Percentiles rank a stretch among this genome's conserved stretches.
Evolutionary conservation across 768 basidiomycete species (phyloP).

Genomic region (Leucosporidium yakuticum): DNA sequence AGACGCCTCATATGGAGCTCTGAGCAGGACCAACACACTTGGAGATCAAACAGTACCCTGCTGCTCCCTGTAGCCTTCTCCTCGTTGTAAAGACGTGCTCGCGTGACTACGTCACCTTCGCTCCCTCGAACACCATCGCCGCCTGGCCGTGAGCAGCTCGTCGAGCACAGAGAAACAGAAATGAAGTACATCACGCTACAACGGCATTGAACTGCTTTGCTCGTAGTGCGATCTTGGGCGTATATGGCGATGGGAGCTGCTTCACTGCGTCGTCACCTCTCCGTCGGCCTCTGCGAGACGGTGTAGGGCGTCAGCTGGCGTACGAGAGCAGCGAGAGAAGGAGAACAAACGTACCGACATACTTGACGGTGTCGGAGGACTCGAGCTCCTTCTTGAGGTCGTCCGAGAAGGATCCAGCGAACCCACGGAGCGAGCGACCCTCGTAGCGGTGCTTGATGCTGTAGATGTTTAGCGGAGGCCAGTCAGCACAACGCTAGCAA

Average conservation of each 20-base stretch:
- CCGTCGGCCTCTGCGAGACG: slow-evolving; percentile 16
- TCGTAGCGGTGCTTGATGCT: slow-evolving; percentile 27
- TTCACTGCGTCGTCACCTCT: slow-evolving; percentile 12
- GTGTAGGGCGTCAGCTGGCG: background rate
- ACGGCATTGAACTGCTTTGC: background rate
- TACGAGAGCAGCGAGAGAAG: background rate
- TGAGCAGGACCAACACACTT: background rate
- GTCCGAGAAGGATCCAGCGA: slow-evolving; percentile 29
- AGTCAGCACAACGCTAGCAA: background rate
- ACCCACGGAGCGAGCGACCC: slow-evolving; percentile 23
- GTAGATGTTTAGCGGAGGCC: background rate
- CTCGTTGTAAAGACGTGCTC: background rate
- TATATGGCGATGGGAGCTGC: background rate
- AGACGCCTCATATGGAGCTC: background rate
- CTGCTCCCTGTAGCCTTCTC: background rate
- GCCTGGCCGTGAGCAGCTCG: background rate
- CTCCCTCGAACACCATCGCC: background rate
- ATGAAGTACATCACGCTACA: too few relatives aligned
- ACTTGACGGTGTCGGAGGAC: slow-evolving; percentile 29
- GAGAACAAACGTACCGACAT: slow-evolving; percentile 14
- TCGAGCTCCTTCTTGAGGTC: slow-evolving; percentile 32
- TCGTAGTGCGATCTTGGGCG: background rate
- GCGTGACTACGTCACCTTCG: too few relatives aligned
- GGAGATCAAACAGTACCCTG: background rate
- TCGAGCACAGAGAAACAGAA: too few relatives aligned